phyloP scores from a whole-genome alignment of 345 rosid genomes.

The Euphorbia lathyris region DNA sequence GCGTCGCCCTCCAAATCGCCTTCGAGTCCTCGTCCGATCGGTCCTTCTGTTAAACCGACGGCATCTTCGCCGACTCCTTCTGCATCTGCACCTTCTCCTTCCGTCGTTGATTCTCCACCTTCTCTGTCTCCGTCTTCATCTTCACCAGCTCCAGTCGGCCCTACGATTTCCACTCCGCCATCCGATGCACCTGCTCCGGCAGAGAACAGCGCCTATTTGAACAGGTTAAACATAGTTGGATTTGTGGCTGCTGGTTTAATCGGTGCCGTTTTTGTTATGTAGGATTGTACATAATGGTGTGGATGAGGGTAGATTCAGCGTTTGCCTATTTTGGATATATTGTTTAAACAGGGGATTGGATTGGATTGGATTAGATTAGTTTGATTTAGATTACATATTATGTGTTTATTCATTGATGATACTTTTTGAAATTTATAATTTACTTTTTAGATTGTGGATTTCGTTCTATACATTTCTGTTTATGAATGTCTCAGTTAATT shows the following conservation, averaged over 20 bases:
- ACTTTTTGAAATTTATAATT: too few relatives aligned
- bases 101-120: conserved; percentile 1
- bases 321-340: not conserved
- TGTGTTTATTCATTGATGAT: too few relatives aligned
- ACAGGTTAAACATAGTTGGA: conserved; percentile 13
- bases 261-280: conserved; percentile 21
- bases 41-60: conserved; percentile 17
- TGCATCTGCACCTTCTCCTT: not conserved
- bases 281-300: not conserved
- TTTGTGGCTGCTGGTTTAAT: conserved; percentile 13
- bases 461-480: too few relatives aligned
- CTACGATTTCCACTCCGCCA: conserved; percentile 15
- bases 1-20: conserved; percentile 16
- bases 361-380: too few relatives aligned
- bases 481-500: too few relatives aligned
- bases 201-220: conserved; percentile 12
- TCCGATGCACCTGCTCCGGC: conserved; percentile 9
- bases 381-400: too few relatives aligned
- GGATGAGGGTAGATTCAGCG: too few relatives aligned
- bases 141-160: not conserved
- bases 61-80: conserved; percentile 4
- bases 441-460: too few relatives aligned
- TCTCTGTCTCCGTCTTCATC: not conserved
- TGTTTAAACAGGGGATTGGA: not conserved
- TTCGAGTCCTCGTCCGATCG: conserved; percentile 4